Evolutionary conservation across 306 rosid genomes (phyloP).

Genomic region (Cucumis cinereus): DNA sequence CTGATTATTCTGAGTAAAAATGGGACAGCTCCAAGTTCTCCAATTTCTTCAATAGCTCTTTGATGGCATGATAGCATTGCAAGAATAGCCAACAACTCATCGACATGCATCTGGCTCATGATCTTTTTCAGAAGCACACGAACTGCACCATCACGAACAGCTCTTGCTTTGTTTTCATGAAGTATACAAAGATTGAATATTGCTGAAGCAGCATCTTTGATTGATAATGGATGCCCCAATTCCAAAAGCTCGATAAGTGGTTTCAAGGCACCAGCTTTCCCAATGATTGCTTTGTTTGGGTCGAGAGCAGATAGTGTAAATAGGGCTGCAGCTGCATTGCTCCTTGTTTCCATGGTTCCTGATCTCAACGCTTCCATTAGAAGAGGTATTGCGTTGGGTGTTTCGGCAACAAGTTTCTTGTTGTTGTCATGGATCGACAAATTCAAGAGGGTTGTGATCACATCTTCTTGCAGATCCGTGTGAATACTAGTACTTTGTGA

Average conservation of each 20-base stretch:
- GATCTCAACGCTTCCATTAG: constrained; percentile 52
- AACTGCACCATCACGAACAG: constrained; percentile 57
- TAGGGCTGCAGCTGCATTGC: constrained; percentile 81
- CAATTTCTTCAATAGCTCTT: constrained; percentile 64
- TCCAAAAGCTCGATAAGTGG: constrained; percentile 62
- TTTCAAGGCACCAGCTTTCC: constrained; percentile 62
- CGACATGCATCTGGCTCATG: constrained; percentile 31
- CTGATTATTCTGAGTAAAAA: constrained; percentile 46
- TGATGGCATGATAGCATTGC: constrained; percentile 63
- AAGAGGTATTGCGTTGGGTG: constrained; percentile 51
- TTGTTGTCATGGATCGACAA: constrained; percentile 79
- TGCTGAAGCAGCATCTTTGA: constrained; percentile 86
- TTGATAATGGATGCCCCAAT: constrained; percentile 62
- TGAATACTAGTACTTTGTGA: constrained; percentile 18
- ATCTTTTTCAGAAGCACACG: constrained; percentile 49
- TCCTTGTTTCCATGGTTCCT: constrained; percentile 71
- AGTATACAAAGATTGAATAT: constrained; percentile 58
- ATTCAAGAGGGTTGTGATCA: constrained; percentile 77
- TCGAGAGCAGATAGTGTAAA: constrained; percentile 86
- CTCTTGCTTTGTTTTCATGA: constrained; percentile 72
- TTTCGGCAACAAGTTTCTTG: constrained; percentile 77
- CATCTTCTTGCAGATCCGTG: constrained; percentile 68
- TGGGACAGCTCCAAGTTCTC: constrained; percentile 58
- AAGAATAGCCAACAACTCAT: constrained; percentile 63
- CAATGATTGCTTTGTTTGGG: constrained; percentile 79